Evolutionary conservation across 441 rosid species (phyloP), one percentile per base, ranked within the genome.

Genomic region (Mallotus repandus): DNA sequence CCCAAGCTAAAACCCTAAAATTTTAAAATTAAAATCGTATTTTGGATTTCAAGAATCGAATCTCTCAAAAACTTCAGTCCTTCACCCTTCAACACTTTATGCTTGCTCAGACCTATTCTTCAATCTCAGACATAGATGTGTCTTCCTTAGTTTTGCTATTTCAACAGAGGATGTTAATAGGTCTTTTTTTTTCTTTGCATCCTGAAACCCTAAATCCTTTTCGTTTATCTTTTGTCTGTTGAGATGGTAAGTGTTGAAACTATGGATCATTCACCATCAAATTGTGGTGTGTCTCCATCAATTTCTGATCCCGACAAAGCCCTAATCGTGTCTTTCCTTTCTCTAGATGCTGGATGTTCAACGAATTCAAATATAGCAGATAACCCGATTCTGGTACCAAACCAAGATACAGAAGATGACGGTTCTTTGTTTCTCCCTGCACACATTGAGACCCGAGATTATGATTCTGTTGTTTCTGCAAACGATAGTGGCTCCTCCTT

Each of bases 91-190:
- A 32, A 7, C 52, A 18, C 58, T 63, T 12, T 2, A 62, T 29
- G 48, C 50, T 9, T 18, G 1, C 4, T 18, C 16, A 29, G 25
- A 29, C 45, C 16, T 2, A 22, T 18, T 41, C 7, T 15, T 19
- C 7, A 35, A 12, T 62, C n/a, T 53, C 21, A 1, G 19, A 50
- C 66, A 48, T 16, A 45, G 50, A 16, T 9, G 64, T 25, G 29
- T 25, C 29, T 68, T 72, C 72, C 7, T 49, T 70, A 21, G 6
- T 73, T 73, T 56, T 72, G 69, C 78, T 35, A 29, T 65, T 74
- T 59, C 79, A 5, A 60, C 41, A 38, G 72, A 77, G 75, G 70
- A 74, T 74, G 66, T 74, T 58, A 78, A 48, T 35, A 76, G 75
- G 48, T 54, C 76, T 63, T 80, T 76, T 29, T 67, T 68, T 3